A percentile compares a stretch with the other conserved stretches of the same genome.
Evolutionary conservation across 2,329 filamentous ascomycete species (phyloP).

Genomic region (Colletotrichum neosansevieriae): DNA sequence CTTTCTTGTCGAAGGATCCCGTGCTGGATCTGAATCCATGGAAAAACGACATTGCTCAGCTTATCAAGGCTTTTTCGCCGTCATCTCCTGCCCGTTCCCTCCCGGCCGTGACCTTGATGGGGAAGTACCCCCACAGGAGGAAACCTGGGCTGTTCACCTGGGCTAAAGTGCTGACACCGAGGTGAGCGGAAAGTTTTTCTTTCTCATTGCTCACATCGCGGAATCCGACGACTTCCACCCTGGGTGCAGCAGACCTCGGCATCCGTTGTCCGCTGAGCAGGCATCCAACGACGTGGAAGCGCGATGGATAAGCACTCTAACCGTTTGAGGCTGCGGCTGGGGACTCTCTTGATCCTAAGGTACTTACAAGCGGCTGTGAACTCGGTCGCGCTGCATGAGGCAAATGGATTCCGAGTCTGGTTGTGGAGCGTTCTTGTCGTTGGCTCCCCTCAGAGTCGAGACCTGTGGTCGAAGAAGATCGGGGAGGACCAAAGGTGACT

Average conservation of each 20-base stretch:
- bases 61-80: background rate
- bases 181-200: constrained; percentile 1
- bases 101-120: background rate
- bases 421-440: background rate
- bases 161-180: constrained; percentile 33
- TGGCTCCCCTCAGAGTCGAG: background rate
- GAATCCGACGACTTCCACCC: too few relatives aligned
- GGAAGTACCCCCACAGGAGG: background rate
- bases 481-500: too few relatives aligned
- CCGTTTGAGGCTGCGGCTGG: too few relatives aligned
- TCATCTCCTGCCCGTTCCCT: background rate
- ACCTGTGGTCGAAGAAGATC: too few relatives aligned
- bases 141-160: constrained; percentile 4
- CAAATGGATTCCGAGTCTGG: background rate
- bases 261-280: background rate
- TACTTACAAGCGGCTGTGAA: too few relatives aligned
- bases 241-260: background rate
- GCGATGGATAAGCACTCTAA: too few relatives aligned
- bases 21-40: constrained; percentile 1
- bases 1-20: background rate
- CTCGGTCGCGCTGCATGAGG: too few relatives aligned
- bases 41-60: background rate
- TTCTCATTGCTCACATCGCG: too few relatives aligned
- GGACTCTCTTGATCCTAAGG: too few relatives aligned
- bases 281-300: background rate